Evolutionary conservation across 768 basidiomycete genomes (phyloP).

Genomic region (Pilatotrama ljubarskyi): DNA sequence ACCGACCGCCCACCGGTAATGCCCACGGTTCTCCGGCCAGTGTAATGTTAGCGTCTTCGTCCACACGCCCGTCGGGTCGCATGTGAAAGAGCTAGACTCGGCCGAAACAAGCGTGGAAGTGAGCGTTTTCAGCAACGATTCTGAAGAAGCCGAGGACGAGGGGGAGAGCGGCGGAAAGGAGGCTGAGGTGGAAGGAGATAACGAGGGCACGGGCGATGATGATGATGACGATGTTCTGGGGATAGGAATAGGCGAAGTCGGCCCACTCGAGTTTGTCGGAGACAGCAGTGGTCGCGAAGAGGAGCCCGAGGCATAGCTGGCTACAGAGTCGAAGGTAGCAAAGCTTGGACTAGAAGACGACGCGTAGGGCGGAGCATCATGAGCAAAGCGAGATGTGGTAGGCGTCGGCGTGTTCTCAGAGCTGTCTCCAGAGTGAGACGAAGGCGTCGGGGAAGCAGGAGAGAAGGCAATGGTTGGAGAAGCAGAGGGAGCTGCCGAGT

Average conservation of each 20-base stretch:
- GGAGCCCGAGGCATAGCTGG: constrained; percentile 25
- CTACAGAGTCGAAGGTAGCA: constrained; percentile 18
- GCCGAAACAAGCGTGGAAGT: constrained; percentile 55
- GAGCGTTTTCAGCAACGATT: constrained; percentile 38
- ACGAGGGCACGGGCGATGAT: neutral
- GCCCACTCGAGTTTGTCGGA: constrained; percentile 2
- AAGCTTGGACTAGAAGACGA: constrained; percentile 22
- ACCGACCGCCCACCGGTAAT: constrained; percentile 76
- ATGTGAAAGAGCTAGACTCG: constrained; percentile 50
- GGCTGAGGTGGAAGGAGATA: constrained; percentile 21
- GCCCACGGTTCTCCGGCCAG: constrained; percentile 70
- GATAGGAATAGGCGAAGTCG: constrained; percentile 14
- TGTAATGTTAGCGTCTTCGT: constrained; percentile 65
- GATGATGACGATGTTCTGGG: constrained; percentile 13
- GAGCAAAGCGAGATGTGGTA: constrained; percentile 8
- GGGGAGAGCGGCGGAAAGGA: constrained; percentile 7
- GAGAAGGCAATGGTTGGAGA: constrained; percentile 8
- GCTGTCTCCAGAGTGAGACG: constrained; percentile 25
- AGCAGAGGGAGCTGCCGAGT: constrained; percentile 7
- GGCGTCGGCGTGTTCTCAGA: constrained; percentile 13
- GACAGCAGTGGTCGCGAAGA: constrained; percentile 22
- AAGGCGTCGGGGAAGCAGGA: constrained; percentile 30
- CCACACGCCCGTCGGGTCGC: constrained; percentile 59
- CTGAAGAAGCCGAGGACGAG: constrained; percentile 13
- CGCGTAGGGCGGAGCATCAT: constrained; percentile 9